Conservation (phyloP, 257 asterid genomes). For the Galeopsis tetrahit region DNA sequence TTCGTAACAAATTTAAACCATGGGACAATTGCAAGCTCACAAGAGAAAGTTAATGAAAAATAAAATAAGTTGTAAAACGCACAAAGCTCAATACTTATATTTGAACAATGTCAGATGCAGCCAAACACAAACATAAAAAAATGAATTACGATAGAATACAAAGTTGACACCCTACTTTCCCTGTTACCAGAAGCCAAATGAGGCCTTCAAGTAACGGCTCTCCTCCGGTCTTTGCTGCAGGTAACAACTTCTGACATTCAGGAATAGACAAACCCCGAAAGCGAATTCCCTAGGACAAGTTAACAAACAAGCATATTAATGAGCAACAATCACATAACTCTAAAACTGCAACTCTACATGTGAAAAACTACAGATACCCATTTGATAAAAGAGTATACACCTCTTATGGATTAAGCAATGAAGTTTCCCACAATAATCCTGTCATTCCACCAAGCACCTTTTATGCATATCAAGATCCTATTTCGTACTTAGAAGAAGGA, state of each 20-base stretch:
- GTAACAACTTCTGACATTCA: constrained; percentile 92
- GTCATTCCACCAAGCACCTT: constrained; percentile 99
- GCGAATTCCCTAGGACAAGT: constrained; percentile 79
- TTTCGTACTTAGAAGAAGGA: not conserved
- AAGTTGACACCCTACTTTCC: constrained; percentile 60
- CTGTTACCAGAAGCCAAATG: constrained; percentile 96
- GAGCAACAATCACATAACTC: not conserved
- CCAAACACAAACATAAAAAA: not conserved
- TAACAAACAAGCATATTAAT: constrained; percentile 23
- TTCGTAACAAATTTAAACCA: not conserved
- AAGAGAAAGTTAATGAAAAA: not conserved
- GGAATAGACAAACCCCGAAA: constrained; percentile 95
- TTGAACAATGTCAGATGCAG: not conserved
- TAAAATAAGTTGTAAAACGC: not conserved
- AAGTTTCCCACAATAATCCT: constrained; percentile 98
- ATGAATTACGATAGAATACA: not conserved
- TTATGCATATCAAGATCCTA: constrained; percentile 12
- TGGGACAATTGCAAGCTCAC: not conserved
- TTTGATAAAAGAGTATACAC: constrained; percentile 39
- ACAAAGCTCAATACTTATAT: not conserved
- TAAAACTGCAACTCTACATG: not conserved
- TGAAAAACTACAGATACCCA: constrained; percentile 14
- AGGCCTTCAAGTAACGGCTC: constrained; percentile 99
- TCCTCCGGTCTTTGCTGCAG: constrained; percentile 89
- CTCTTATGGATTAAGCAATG: constrained; percentile 97